Percentiles rank a stretch among this genome's conserved stretches.
Evolutionary conservation across 1,284 basidiomycete genomes (phyloP).

Genomic region (Macrocystidia cucumis): DNA sequence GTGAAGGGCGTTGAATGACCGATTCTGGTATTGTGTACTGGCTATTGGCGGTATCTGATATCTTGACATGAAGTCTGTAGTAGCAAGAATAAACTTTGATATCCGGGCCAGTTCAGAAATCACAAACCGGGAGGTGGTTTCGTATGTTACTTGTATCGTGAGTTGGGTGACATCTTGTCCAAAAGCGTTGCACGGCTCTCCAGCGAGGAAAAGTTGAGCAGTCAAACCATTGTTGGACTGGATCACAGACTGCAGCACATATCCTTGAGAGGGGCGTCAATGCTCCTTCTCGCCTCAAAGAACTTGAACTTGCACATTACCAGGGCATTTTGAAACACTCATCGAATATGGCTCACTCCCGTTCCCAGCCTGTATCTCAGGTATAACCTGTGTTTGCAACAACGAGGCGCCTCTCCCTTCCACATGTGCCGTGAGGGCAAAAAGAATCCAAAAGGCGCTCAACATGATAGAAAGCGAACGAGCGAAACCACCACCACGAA

Average conservation of each 20-base stretch:
- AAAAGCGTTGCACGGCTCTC: constrained; percentile 63
- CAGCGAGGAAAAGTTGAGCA: constrained; percentile 50
- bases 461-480: no score
- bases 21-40: constrained; percentile 66
- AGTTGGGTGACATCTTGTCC: constrained; percentile 59
- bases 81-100: not conserved
- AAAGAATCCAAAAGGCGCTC: constrained; percentile 1
- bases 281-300: no score
- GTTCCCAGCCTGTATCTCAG: constrained; percentile 2
- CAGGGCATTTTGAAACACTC: constrained; percentile 25
- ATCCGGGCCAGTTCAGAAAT: constrained; percentile 2
- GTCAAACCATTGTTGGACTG: constrained; percentile 43
- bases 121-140: constrained; percentile 43
- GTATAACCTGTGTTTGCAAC: constrained; percentile 5
- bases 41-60: constrained; percentile 55
- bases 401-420: no score
- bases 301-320: constrained; percentile 17
- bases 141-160: constrained; percentile 63
- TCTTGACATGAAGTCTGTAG: constrained; percentile 66
- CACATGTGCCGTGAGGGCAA: no score
- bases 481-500: no score
- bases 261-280: constrained; percentile 28
- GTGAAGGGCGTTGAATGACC: constrained; percentile 41
- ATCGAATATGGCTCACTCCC: constrained; percentile 5
- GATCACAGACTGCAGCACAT: constrained; percentile 36